A percentile compares a stretch with the other conserved stretches of the same genome.
phyloP scores from a whole-genome alignment of 805 yeast genomes.

The Yarrowia osloensis region DNA sequence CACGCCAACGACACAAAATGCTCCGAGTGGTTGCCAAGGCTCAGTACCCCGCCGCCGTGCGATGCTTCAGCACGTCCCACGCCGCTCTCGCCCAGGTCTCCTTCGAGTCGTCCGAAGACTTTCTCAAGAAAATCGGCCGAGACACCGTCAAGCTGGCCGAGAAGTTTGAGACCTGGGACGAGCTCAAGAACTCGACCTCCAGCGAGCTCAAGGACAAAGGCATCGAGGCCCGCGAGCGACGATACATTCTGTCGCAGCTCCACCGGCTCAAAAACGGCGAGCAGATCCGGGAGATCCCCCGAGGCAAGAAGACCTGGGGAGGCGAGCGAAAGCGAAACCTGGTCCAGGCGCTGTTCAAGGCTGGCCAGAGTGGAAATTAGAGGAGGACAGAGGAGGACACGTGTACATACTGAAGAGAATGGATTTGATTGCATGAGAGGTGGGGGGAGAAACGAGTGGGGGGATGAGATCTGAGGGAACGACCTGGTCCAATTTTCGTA shows the following conservation, averaged over 20 bases:
- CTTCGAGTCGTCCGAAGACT: conserved; percentile 39
- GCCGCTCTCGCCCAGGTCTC: background rate
- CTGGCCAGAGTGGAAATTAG: conserved; percentile 4
- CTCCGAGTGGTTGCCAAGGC: conserved; percentile 27
- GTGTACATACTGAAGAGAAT: conserved; percentile 22
- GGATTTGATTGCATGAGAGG: background rate
- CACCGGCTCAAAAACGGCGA: conserved; percentile 63
- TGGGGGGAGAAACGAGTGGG: background rate
- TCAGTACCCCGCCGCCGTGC: conserved; percentile 16
- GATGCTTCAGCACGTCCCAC: conserved; percentile 26
- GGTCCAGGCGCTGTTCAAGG: conserved; percentile 50
- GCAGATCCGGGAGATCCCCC: conserved; percentile 56
- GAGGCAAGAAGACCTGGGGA: conserved; percentile 77
- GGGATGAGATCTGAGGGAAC: no score
- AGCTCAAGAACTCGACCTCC: conserved; percentile 60
- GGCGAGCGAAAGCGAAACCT: conserved; percentile 82
- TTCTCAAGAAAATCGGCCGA: conserved; percentile 79
- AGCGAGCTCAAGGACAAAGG: conserved; percentile 71
- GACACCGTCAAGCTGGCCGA: conserved; percentile 66
- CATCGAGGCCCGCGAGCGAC: conserved; percentile 68
- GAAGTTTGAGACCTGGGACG: conserved; percentile 70
- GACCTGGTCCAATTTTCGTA: no score
- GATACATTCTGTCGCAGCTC: conserved; percentile 66
- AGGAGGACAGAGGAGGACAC: conserved; percentile 9
- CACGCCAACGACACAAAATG: conserved; percentile 14